These are phyloP conservation scores for Aspergillaceae sp. DNA, from an alignment of 2,329 filamentous ascomycete species.

Conservation along the genomic window DNA sequence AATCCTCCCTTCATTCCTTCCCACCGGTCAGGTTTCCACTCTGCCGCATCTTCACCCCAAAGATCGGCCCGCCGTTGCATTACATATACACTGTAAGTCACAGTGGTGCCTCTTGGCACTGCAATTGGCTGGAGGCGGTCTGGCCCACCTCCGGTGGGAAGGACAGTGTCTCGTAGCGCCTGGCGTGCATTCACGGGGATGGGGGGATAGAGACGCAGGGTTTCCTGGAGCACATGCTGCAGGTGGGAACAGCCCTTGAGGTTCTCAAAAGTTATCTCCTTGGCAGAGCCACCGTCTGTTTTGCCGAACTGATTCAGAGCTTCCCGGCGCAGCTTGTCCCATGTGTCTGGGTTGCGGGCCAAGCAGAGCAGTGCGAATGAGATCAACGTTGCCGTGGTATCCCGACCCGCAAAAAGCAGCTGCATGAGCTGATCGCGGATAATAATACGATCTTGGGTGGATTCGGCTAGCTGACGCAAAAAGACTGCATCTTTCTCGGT, in stretches of 20 bases:
- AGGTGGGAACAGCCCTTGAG: neutral
- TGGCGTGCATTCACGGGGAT: conserved; percentile 31
- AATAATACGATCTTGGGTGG: conserved; percentile 31
- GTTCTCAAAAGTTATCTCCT: neutral
- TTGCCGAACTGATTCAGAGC: conserved; percentile 3
- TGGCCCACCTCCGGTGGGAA: conserved; percentile 47
- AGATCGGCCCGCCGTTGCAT: conserved; percentile 55
- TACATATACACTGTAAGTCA: conserved; percentile 56
- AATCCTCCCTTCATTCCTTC: neutral
- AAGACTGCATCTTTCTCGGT: conserved; percentile 28
- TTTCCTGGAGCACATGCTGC: conserved; percentile 1
- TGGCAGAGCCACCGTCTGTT: neutral
- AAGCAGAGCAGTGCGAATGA: conserved; percentile 37
- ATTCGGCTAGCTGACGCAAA: conserved; percentile 34
- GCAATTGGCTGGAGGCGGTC: conserved; percentile 50
- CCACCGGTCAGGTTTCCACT: neutral
- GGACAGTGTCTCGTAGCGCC: conserved; percentile 23
- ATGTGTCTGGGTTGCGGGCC: conserved; percentile 26
- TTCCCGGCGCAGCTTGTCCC: conserved; percentile 21
- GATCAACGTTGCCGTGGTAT: conserved; percentile 37
- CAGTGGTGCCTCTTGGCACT: conserved; percentile 53
- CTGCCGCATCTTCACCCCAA: neutral
- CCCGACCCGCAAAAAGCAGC: conserved; percentile 40
- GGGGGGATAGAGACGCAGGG: conserved; percentile 28
- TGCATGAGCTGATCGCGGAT: conserved; percentile 38